Evolutionary conservation across 176 grass and related monocot genomes (phyloP), one percentile per base, ranked within the genome.

Genomic region (Carex littledalei): DNA sequence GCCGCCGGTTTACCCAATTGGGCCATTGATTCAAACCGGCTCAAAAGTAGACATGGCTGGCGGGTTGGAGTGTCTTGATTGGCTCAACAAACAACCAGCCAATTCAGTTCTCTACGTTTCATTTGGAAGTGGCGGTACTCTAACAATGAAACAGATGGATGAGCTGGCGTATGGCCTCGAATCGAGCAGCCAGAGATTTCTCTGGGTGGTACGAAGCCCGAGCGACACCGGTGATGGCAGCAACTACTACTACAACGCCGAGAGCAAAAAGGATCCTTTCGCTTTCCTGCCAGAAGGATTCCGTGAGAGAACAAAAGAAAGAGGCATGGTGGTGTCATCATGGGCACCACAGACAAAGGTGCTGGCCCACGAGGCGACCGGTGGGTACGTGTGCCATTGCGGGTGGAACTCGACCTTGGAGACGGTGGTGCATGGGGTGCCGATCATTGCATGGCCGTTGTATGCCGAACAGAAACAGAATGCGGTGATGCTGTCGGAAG

Each of bases 401-500:
- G 94, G 91, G 0, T 93, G 87, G 94, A 96, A 96, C 86, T 96
- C 94, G 0, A 17, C 57, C 1, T 22, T 93, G 0, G 91, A 93
- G 81, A 85, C 88, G 0, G 14, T 93, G 0, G 34, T 75, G 0
- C 64, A 89, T 8, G 89, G 87, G 0, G 86, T 91, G 16, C 94
- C 94, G 0, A 96, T 93, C 85, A 55, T 96, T 1, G 91, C 91
- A 0, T 93, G 91, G 94, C 91, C 91, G 1, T 87, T 91, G 3
- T 88, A 87, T 3, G 93, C 90, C 0, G 93, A 95, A 73, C 93
- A 95, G 68, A 85, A 50, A 20, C 91, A 92, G 87, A 95, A 95
- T 20, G 90, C 88, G 0, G 88, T 89, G 0, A 90, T 95, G 90
- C 1, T 95, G 26, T 86, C 87, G 32, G 45, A 52, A 6, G 78